A percentile compares a stretch with the other conserved stretches of the same genome.
phyloP scores from a whole-genome alignment of 306 rosid species.

The Boehmeria nivea region DNA sequence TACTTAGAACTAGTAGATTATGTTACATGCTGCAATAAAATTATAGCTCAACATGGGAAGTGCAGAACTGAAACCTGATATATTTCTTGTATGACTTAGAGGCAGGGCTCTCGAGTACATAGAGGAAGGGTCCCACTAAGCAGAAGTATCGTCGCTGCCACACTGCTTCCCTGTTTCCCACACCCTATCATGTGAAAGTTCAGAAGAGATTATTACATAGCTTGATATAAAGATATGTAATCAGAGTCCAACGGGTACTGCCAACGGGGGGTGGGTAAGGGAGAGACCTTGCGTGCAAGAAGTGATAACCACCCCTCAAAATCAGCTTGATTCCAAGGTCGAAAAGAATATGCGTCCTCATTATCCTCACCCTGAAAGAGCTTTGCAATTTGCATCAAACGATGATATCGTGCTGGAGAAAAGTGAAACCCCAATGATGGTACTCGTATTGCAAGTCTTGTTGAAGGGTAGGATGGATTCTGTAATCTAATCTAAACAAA shows the following conservation, averaged over 20 bases:
- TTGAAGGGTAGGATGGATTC: slow-evolving; percentile 69
- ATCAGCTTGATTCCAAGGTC: slow-evolving; percentile 84
- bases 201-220: background rate
- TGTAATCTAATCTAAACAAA: slow-evolving; percentile 59
- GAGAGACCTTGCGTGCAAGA: slow-evolving; percentile 67
- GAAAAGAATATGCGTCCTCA: slow-evolving; percentile 50
- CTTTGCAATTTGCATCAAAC: slow-evolving; percentile 76
- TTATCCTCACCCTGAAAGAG: slow-evolving; percentile 66
- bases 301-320: slow-evolving; percentile 91
- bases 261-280: slow-evolving; percentile 2
- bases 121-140: slow-evolving; percentile 85
- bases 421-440: slow-evolving; percentile 89
- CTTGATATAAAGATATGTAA: background rate
- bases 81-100: slow-evolving; percentile 78
- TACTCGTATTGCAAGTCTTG: slow-evolving; percentile 73
- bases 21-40: background rate
- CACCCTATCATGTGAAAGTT: slow-evolving; percentile 56
- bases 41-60: slow-evolving; percentile 8
- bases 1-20: background rate
- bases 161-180: slow-evolving; percentile 89
- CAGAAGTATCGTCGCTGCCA: slow-evolving; percentile 86
- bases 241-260: no score
- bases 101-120: slow-evolving; percentile 78
- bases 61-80: slow-evolving; percentile 65
- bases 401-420: slow-evolving; percentile 96